Evolutionary conservation across 805 yeast genomes (phyloP).

Genomic region (Candida argentea): DNA sequence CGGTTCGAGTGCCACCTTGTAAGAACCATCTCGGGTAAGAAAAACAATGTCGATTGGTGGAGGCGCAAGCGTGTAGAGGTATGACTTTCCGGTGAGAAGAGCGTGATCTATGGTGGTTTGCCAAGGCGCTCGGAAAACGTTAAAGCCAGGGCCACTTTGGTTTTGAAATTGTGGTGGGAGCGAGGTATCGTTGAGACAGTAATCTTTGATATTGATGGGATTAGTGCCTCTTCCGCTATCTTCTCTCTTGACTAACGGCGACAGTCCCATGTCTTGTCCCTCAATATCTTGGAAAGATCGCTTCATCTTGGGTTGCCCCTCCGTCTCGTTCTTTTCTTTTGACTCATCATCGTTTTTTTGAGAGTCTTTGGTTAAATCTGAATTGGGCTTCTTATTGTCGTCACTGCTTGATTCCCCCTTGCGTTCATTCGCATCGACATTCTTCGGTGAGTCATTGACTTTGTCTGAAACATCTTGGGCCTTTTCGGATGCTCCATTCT

Average conservation of each 20-base stretch:
- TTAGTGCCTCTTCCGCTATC: not conserved
- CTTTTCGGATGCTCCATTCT: slow-evolving; percentile 4
- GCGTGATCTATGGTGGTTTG: slow-evolving; percentile 9
- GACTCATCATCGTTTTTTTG: slow-evolving; percentile 1
- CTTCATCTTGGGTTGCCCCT: slow-evolving; percentile 1
- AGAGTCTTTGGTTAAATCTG: slow-evolving; percentile 1
- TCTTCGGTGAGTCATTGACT: slow-evolving; percentile 4
- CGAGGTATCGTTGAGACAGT: slow-evolving; percentile 13
- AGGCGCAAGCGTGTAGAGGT: slow-evolving; percentile 18
- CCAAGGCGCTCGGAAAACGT: slow-evolving; percentile 8
- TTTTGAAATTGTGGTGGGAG: slow-evolving; percentile 4
- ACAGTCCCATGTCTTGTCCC: slow-evolving; percentile 2
- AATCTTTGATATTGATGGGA: slow-evolving; percentile 6
- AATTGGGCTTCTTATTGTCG: slow-evolving; percentile 4
- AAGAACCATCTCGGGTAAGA: slow-evolving; percentile 24
- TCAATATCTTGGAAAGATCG: not conserved
- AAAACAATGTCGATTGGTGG: slow-evolving; percentile 17
- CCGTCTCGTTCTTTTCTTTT: slow-evolving; percentile 1
- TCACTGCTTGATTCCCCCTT: slow-evolving; percentile 5
- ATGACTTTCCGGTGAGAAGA: slow-evolving; percentile 12
- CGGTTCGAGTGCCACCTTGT: slow-evolving; percentile 12
- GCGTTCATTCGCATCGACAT: slow-evolving; percentile 4
- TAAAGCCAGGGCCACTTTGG: slow-evolving; percentile 13
- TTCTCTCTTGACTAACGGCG: not conserved
- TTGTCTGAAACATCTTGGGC: slow-evolving; percentile 4